Conservation (phyloP, 495 filamentous ascomycete genomes). For the Penicillium steckii region DNA sequence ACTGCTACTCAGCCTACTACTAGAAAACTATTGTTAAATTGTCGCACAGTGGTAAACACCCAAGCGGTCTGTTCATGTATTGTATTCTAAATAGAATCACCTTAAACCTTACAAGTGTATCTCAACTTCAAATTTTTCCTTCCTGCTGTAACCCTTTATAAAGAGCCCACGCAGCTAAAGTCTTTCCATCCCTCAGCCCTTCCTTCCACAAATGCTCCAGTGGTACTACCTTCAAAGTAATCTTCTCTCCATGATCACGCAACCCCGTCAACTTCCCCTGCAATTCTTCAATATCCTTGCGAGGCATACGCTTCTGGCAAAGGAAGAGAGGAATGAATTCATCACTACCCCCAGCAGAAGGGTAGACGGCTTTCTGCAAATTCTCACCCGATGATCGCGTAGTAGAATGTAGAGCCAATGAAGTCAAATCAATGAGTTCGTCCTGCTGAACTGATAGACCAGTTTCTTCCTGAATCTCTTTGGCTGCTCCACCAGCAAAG, state of each 20-base stretch:
- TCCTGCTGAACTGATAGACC: conserved; percentile 56
- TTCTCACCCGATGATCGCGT: conserved; percentile 34
- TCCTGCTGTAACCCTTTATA: conserved; percentile 70
- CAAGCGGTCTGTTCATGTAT: background rate
- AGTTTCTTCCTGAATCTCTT: conserved; percentile 81
- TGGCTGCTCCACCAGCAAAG: conserved; percentile 75
- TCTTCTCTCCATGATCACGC: conserved; percentile 78
- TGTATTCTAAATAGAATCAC: too few species aligned
- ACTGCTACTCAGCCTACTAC: too few species aligned
- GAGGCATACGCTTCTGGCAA: conserved; percentile 65
- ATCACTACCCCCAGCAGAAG: conserved; percentile 78
- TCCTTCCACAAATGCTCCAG: conserved; percentile 76
- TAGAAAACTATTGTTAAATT: too few species aligned
- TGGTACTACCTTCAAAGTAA: conserved; percentile 70
- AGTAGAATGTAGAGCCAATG: conserved; percentile 45
- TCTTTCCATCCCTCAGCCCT: conserved; percentile 75
- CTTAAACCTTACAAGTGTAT: too few species aligned
- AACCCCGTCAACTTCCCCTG: conserved; percentile 76
- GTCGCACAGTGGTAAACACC: background rate
- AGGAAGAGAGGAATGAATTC: conserved; percentile 80
- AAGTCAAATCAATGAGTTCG: conserved; percentile 69
- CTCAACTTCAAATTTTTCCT: conserved; percentile 52
- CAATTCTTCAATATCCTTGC: conserved; percentile 63
- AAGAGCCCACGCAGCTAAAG: conserved; percentile 71
- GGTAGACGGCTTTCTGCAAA: conserved; percentile 66